phyloP scores from a whole-genome alignment of 1,139 yeast genomes.

The Sugiyamaella castrensis region DNA sequence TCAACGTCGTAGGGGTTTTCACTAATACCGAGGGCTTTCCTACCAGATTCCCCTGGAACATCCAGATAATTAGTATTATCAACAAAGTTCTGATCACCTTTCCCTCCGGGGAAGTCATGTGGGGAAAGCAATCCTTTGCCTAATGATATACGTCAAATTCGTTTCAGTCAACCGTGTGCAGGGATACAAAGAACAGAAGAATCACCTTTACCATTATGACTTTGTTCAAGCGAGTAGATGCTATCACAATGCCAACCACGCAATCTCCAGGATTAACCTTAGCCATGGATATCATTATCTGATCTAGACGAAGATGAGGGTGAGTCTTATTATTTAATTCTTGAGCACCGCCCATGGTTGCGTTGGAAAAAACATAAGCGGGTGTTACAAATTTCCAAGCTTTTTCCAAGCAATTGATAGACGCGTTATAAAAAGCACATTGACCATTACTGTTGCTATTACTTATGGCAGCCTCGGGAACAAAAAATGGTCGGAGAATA shows the following conservation, averaged over 20 bases:
- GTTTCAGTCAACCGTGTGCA: slow-evolving; percentile 35
- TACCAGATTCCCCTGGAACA: slow-evolving; percentile 12
- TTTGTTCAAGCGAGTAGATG: slow-evolving; percentile 48
- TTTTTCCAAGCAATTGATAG: background rate
- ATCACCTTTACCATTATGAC: slow-evolving; percentile 41
- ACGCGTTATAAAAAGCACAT: slow-evolving; percentile 3
- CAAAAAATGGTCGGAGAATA: slow-evolving; percentile 45
- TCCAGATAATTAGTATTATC: slow-evolving; percentile 17
- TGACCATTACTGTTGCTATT: no score
- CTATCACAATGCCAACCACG: slow-evolving; percentile 53
- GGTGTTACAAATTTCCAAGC: slow-evolving; percentile 8
- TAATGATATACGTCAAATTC: slow-evolving; percentile 32
- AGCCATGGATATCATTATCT: slow-evolving; percentile 30
- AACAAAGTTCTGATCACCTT: slow-evolving; percentile 28
- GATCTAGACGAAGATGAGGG: slow-evolving; percentile 30
- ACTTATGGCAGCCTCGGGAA: slow-evolving; percentile 17
- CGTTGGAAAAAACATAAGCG: slow-evolving; percentile 20
- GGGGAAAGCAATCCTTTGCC: slow-evolving; percentile 37
- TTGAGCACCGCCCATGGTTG: slow-evolving; percentile 37
- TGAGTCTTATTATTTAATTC: slow-evolving; percentile 31
- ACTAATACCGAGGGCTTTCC: slow-evolving; percentile 18
- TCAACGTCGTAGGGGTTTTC: slow-evolving; percentile 10
- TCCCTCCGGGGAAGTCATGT: slow-evolving; percentile 41
- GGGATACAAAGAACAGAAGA: slow-evolving; percentile 45
- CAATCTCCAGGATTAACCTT: slow-evolving; percentile 38